Base-by-base conservation (phyloP, 164 flowering plant genomes). In the Berberis vulgaris region DNA sequence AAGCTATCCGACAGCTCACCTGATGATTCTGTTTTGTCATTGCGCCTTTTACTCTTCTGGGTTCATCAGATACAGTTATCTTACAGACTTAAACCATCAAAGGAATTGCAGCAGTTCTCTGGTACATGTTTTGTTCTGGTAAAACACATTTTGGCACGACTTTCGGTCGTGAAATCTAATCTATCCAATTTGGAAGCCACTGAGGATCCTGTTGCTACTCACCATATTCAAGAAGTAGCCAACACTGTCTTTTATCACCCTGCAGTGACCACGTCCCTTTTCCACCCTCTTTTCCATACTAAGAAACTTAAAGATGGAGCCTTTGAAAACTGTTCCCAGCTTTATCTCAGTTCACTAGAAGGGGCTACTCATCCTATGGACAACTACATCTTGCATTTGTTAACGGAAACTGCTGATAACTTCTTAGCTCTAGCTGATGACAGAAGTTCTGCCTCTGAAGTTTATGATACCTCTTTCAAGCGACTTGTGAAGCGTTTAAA, bases 21-120 rank as follows among this genome's bases (percentile, higher is more conserved):
- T 71, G 83, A 78, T 75, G 67, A 65, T 54, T 66, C 66, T 7
- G 45, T 81, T 63, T 74, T 82, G 38, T 75, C 81, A 64, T 62
- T 94, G 55, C 82, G 78, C 54, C 81, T 79, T 70, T 68, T 85
- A 65, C 79, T 94, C 39, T 94, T 88, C 74, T 94, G 95, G 89
- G 58, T 80, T 45, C 70, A 80, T 74, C 91, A 84, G 72, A 63
- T 83, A 70, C 80, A 57, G 54, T 62, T 62, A 45, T 78, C 78
- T 54, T 76, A 63, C 64, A 73, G 73, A 76, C 61, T 59, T 70
- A 67, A 72, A n/a, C 84, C 87, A 59, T 66, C 49, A 60, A 55
- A 26, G 43, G 74, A 77, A 72, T 74, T 84, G 45, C 72, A 79
- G 58, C 57, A 74, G 65, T 76, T 77, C 71, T 83, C 78, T 52